Evolutionary conservation across 192 early-diverging fungal species (phyloP).

Genomic region (Coemansia aciculifera): DNA sequence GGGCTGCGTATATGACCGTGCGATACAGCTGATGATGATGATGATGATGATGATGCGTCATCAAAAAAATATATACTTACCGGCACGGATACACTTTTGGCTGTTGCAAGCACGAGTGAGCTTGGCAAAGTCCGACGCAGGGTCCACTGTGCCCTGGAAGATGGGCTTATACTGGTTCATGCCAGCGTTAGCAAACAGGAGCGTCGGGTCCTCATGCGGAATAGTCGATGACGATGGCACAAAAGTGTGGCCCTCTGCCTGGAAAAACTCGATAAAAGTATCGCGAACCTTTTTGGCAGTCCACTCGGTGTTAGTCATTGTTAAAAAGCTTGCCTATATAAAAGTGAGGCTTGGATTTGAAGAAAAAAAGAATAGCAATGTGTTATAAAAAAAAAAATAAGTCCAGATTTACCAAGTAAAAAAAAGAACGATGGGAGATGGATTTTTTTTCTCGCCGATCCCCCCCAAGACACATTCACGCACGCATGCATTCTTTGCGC

Average conservation of each 20-base stretch:
- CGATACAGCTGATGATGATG: background rate
- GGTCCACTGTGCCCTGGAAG: constrained; percentile 93
- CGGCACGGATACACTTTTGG: constrained; percentile 99
- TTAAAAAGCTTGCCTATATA: constrained; percentile 1
- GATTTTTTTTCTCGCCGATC: background rate
- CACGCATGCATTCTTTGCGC: background rate
- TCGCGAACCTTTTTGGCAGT: constrained; percentile 75
- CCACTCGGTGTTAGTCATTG: constrained; percentile 62
- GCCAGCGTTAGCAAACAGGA: constrained; percentile 94
- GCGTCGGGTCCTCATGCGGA: constrained; percentile 93
- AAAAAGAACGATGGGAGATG: background rate
- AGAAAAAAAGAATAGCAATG: background rate
- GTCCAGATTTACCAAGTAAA: background rate
- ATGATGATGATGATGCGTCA: constrained; percentile 8
- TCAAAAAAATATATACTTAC: constrained; percentile 49
- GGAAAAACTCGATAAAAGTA: constrained; percentile 88
- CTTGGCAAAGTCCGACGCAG: constrained; percentile 88
- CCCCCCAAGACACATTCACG: background rate
- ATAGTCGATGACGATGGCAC: constrained; percentile 90
- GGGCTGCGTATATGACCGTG: background rate
- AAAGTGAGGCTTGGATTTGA: background rate
- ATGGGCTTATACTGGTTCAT: constrained; percentile 99
- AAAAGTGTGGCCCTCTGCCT: constrained; percentile 68
- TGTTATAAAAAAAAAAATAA: no score
- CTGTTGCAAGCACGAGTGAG: constrained; percentile 91